Percentiles rank a stretch among this genome's conserved stretches.
phyloP scores from a whole-genome alignment of 352 stramenopile genomes.

The Phytophthora sp. region DNA sequence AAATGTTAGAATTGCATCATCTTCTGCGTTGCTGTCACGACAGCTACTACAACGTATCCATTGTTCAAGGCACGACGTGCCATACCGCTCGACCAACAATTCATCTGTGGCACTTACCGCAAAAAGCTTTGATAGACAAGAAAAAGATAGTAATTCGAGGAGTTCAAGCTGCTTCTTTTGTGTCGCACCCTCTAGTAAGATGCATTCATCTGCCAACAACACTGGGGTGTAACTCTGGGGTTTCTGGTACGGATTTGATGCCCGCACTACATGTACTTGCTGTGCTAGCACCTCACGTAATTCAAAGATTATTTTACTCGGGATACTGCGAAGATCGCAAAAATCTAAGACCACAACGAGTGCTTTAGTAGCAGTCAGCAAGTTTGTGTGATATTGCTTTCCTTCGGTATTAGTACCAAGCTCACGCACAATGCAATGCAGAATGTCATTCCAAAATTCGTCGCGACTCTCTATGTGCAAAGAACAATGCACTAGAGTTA shows the following conservation, averaged over 20 bases:
- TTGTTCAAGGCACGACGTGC: background rate
- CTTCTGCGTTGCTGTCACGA: background rate
- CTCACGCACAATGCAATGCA: background rate
- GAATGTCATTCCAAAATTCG: background rate
- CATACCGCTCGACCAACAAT: background rate
- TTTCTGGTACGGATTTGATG: too few species aligned
- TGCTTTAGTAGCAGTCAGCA: background rate
- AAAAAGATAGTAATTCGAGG: constrained; percentile 12
- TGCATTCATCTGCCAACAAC: too few species aligned
- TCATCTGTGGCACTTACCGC: background rate
- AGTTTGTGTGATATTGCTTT: too few species aligned
- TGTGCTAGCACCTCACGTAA: too few species aligned
- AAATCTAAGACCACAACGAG: background rate
- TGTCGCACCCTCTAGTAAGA: too few species aligned
- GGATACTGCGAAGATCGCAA: background rate
- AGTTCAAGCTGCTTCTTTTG: too few species aligned
- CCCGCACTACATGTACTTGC: too few species aligned
- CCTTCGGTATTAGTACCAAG: too few species aligned
- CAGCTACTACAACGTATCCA: constrained; percentile 8
- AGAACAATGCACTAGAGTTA: background rate
- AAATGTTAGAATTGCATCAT: background rate
- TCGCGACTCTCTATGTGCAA: background rate
- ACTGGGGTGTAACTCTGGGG: too few species aligned
- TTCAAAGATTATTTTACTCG: background rate
- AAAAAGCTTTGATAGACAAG: constrained; percentile 4